Evolutionary conservation across 257 asterid genomes (phyloP).

Genomic region (Gentiana macrophylla): DNA sequence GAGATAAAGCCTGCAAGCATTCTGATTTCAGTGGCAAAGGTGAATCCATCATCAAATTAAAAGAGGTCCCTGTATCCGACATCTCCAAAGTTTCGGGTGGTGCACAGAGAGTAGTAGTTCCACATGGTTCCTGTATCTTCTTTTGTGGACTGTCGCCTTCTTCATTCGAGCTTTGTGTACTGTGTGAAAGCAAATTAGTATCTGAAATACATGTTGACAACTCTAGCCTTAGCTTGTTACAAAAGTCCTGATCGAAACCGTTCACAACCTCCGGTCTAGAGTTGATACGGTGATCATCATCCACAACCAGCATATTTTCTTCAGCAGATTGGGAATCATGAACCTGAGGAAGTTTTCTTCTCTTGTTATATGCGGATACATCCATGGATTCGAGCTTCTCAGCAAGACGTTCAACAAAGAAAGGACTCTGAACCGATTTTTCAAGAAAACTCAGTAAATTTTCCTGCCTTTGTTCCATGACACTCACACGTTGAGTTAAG

Average conservation of each 20-base stretch:
- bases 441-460: conserved; percentile 42
- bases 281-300: conserved; percentile 26
- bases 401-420: conserved; percentile 51
- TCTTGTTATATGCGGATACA: conserved; percentile 66
- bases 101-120: conserved; percentile 6
- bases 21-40: conserved; percentile 28
- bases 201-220: conserved; percentile 68
- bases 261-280: conserved; percentile 38
- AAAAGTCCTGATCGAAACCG: conserved; percentile 35
- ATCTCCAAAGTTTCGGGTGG: conserved; percentile 59
- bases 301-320: conserved; percentile 37
- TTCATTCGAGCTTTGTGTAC: conserved; percentile 82
- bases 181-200: conserved; percentile 52
- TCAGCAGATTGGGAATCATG: conserved; percentile 34
- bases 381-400: conserved; percentile 80
- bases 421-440: conserved; percentile 54
- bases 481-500: conserved; percentile 40
- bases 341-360: conserved; percentile 67
- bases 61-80: conserved; percentile 76
- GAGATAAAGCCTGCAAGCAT: conserved; percentile 30
- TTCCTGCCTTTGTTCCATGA: conserved; percentile 72
- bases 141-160: conserved; percentile 49
- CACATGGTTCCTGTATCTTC: conserved; percentile 33
- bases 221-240: conserved; percentile 70
- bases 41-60: conserved; percentile 44